Evolutionary conservation across 306 rosid genomes (phyloP), one percentile per base, ranked within the genome.

Genomic region (Gleditsia sinensis): DNA sequence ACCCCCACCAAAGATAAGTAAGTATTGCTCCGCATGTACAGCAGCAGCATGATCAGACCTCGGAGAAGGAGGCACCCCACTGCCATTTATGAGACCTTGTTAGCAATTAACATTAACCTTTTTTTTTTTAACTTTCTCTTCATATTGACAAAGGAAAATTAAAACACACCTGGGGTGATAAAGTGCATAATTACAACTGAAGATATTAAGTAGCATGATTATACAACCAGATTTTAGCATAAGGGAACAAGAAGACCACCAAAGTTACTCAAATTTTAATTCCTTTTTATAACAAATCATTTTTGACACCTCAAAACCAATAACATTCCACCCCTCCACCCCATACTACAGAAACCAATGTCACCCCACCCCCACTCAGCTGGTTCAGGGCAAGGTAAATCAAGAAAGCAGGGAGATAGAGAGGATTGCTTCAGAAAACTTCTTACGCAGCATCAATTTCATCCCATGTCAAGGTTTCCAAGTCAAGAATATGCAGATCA

Each of bases 391-490:
- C 28, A 30, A 11, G 9, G 56, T 45, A 50, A 39, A 72, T 61
- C 20, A 57, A 78, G 64, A 75, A 25, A 46, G 19, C 36, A 54
- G 30, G 6, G 3, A 64, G 54, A 71, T 34, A 36, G 53, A 42
- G 53, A 69, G 40, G 36, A 19, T 25, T 72, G 76, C 39, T 67
- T 64, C 74, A 68, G 51, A 67, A 67, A 48, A 67, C 72, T 74
- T 77, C 98, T 90, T 87, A 92, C 98, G 72, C 78, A 19, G 89
- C 88, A 75, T 92, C 96, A 70, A 92, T 84, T 86, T 92, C 98
- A 84, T 92, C 98, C 98, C 98, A 92, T 71, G 98, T 92, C 96
- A 90, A 53, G 72, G 96, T 82, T 88, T 92, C 98, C 75, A 92
- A 81, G 81, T 92, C 98, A 76, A 92, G 96, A 86, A 92, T 84